phyloP scores from a whole-genome alignment of 2,329 filamentous ascomycete species.

The Metarhizium sp. region DNA sequence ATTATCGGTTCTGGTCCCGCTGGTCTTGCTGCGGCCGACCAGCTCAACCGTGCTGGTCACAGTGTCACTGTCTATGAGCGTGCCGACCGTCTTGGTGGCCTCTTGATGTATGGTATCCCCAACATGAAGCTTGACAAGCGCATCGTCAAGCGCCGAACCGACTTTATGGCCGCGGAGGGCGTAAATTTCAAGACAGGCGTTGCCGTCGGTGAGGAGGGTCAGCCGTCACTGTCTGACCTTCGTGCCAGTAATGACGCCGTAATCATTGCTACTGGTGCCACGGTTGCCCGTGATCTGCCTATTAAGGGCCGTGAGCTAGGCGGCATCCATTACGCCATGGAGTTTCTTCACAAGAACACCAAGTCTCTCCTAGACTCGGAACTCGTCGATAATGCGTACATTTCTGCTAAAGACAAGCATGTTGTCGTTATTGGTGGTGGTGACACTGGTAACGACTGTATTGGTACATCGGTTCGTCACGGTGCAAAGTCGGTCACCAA shows the following conservation, averaged over 20 bases:
- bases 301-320: constrained; percentile 82
- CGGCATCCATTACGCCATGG: constrained; percentile 93
- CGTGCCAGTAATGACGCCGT: constrained; percentile 71
- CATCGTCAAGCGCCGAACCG: constrained; percentile 87
- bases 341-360: constrained; percentile 95
- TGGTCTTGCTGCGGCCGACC: constrained; percentile 82
- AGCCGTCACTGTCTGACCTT: constrained; percentile 56
- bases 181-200: constrained; percentile 72
- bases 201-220: constrained; percentile 64
- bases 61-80: constrained; percentile 86
- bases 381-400: constrained; percentile 74
- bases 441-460: constrained; percentile 97
- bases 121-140: constrained; percentile 99
- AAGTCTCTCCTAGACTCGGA: constrained; percentile 93
- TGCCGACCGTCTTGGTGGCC: constrained; percentile 78
- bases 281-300: constrained; percentile 84
- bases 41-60: constrained; percentile 90
- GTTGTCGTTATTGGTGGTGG: constrained; percentile 95
- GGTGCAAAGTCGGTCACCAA: constrained; percentile 94
- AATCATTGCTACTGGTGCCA: constrained; percentile 85
- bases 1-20: constrained; percentile 88
- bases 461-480: constrained; percentile 91
- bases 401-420: constrained; percentile 91
- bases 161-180: constrained; percentile 89
- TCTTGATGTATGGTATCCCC: constrained; percentile 97